A percentile compares a stretch with the other conserved stretches of the same genome.
phyloP scores from a whole-genome alignment of 305 asterid genomes.

The Solanum hybrid region DNA sequence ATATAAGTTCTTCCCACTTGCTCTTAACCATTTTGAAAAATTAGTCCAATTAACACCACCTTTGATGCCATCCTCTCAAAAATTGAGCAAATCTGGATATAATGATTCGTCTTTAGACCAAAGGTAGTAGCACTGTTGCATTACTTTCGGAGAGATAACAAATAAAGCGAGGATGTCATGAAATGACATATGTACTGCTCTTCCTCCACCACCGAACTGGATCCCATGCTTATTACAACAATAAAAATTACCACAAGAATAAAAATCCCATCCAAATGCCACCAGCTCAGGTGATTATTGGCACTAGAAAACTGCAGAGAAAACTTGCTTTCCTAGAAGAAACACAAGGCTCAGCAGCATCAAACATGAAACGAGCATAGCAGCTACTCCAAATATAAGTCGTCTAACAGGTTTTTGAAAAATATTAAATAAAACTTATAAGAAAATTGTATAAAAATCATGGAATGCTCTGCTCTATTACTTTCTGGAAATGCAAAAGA shows the following conservation, averaged over 20 bases:
- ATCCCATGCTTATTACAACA: conserved; percentile 67
- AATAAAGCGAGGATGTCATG: conserved; percentile 50
- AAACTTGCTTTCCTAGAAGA: conserved; percentile 28
- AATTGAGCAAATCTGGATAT: conserved; percentile 21
- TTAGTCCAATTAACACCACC: conserved; percentile 91
- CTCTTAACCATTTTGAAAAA: conserved; percentile 61
- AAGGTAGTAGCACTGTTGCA: conserved; percentile 19
- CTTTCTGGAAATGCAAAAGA: conserved; percentile 7
- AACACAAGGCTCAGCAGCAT: conserved; percentile 41
- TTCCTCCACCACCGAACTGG: conserved; percentile 91
- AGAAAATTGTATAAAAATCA: background rate
- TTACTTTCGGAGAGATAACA: conserved; percentile 55
- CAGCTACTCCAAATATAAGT: conserved; percentile 56
- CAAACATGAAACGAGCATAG: conserved; percentile 60
- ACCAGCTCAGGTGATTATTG: conserved; percentile 12
- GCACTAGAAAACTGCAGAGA: conserved; percentile 11
- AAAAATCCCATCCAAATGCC: conserved; percentile 59
- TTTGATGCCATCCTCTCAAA: conserved; percentile 83
- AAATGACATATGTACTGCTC: conserved; percentile 89
- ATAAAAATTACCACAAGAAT: conserved; percentile 28
- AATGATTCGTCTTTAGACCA: conserved; percentile 9
- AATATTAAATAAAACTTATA: conserved; percentile 11
- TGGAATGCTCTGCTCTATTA: background rate
- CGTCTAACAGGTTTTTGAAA: conserved; percentile 59
- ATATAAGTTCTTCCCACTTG: conserved; percentile 37